Base-by-base conservation (phyloP, 345 rosid species). In the Acer saccharum region DNA sequence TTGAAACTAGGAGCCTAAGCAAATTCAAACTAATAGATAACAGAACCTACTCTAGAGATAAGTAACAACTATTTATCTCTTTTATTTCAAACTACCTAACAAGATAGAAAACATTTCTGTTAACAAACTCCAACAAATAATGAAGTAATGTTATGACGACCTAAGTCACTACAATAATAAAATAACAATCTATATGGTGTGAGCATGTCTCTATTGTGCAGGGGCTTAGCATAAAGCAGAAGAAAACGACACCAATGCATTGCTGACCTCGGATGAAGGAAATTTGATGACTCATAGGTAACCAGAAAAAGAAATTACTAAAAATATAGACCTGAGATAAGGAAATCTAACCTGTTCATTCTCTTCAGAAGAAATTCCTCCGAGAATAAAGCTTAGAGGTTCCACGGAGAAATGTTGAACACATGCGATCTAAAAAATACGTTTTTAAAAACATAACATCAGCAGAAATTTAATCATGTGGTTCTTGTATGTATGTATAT, bases 331-430 rank as follows among this genome's bases (percentile, higher is more conserved):
- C 61, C 52, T 43, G 62, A 69, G 39, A 60, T 50, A 65, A 66
- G 39, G 74, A 78, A 67, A 74, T 74, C 74, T 72, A 73, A 95
- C 98, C 94, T 84, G 85, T 71, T 71, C 74, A 57, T 78, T 83
- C 54, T 80, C 84, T 81, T 88, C 93, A 68, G 65, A 82, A 79
- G 82, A 84, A 83, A 86, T 84, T 71, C 83, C 86, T 39, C 73
- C 83, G 44, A 90, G 88, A 77, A 96, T 43, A 85, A 85, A 82
- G 85, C 95, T 92, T 62, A 89, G 72, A 61, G 97, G 91, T 84
- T 91, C 97, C 80, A 77, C 50, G 69, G 87, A 87, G 81, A 96
- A 94, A 81, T 96, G 98, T 66, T 91, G 95, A 78, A 80, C 88
- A 81, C 98, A 96, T 52, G 98, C 97, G 77, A 92, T 87, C 99